Evolutionary conservation across 345 rosid genomes (phyloP), one percentile per base, ranked within the genome.

Genomic region (Camelina sativa): DNA sequence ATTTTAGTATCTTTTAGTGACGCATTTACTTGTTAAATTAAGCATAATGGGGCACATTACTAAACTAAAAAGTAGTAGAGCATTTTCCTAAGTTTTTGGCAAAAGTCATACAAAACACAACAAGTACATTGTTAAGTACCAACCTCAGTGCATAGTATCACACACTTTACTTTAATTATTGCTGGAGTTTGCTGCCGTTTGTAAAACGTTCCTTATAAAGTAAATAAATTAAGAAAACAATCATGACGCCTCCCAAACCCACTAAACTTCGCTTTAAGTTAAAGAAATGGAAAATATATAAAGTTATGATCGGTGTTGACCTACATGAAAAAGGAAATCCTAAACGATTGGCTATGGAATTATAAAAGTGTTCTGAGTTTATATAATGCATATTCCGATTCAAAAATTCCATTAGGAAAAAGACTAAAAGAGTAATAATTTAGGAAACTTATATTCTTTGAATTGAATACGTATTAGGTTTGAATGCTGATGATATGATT

Each of bases 51-150:
- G n/a, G n/a, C n/a, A n/a, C 19, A n/a, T 23, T 50, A 25, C 61
- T 11, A 54, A 35, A 3, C 10, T 19, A 6, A 65, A 65, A 74
- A 57, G 72, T 37, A 56, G 28, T 11, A 2, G 5, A 6, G 16
- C 32, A 62, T 30, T 54, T 58, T 67, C 46, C 35, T 0, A 58
- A 25, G 62, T 75, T 67, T 67, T 75, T 59, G 53, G 78, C 4
- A 50, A 48, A 58, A 54, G 28, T 20, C 28, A 28, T 52, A 13
- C 32, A 40, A 61, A 25, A n/a, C 23, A 34, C 8, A 34, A 34
- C 37, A 67, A 50, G 78, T 67, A 74, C 78, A 38, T 50, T 40
- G 54, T 30, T 22, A 22, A 22, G 71, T 73, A 73, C 71, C 25
- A 23, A 25, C 28, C 0, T 34, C 8, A 7, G n/a, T 73, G 55